Evolutionary conservation across 768 basidiomycete genomes (phyloP).

Genomic region (Mycena albidolilacea): DNA sequence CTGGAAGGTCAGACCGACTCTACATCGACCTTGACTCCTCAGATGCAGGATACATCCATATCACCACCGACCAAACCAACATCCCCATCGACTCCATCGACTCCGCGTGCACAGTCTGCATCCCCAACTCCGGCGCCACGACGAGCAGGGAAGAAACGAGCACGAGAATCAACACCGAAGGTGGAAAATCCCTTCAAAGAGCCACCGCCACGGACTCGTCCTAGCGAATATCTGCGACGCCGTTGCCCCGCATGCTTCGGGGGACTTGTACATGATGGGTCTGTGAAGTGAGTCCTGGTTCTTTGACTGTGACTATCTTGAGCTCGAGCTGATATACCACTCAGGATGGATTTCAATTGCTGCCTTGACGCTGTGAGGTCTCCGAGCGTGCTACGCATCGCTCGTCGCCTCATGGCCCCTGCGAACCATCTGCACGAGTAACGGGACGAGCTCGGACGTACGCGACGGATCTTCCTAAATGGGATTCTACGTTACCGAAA

Average conservation of each 20-base stretch:
- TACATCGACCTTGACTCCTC: background rate
- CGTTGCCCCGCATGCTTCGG: conserved; percentile 5
- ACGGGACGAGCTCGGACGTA: too few species aligned
- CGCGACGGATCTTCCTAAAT: too few species aligned
- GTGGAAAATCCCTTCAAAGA: background rate
- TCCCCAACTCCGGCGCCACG: background rate
- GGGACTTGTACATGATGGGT: background rate
- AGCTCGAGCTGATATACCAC: background rate
- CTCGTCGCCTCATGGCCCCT: too few species aligned
- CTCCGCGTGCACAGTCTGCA: background rate
- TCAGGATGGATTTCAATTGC: background rate
- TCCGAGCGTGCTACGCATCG: too few species aligned
- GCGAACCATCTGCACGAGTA: too few species aligned
- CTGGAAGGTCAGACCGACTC: background rate
- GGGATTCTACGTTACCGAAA: too few species aligned
- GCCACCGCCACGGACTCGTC: conserved; percentile 2
- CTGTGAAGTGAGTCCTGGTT: background rate
- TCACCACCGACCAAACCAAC: too few species aligned
- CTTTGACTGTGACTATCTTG: too few species aligned
- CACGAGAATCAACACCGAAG: background rate
- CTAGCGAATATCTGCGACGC: conserved; percentile 15
- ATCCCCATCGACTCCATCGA: background rate
- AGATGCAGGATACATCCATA: too few species aligned
- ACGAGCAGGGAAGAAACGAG: background rate
- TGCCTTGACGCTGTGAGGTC: too few species aligned